phyloP scores from a whole-genome alignment of 2,329 filamentous ascomycete genomes.

The Colletotrichum sp. region DNA sequence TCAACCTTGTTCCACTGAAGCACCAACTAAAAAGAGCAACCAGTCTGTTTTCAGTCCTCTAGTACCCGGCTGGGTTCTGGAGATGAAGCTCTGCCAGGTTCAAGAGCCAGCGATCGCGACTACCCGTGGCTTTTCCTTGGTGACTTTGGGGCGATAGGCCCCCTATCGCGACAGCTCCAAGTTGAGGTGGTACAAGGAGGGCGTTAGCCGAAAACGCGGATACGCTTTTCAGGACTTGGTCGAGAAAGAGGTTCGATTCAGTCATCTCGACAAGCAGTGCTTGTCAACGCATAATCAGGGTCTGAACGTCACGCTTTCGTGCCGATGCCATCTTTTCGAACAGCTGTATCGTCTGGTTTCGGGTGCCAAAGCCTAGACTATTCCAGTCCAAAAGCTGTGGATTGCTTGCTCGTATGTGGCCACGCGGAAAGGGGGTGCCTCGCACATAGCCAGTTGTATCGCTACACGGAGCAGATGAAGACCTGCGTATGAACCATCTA shows the following conservation, averaged over 20 bases:
- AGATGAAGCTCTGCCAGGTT: neutral
- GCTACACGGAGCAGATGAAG: conserved; percentile 1
- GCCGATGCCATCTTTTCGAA: neutral
- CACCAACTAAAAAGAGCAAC: neutral
- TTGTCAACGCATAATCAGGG: neutral
- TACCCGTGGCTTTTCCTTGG: neutral
- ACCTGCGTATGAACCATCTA: conserved; percentile 9
- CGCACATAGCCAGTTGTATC: neutral
- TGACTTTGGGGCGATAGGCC: neutral
- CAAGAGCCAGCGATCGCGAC: neutral
- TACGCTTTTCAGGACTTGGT: neutral
- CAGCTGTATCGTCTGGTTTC: neutral
- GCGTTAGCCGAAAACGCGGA: neutral
- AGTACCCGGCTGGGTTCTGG: neutral
- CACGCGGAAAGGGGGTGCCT: neutral
- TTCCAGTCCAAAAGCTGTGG: neutral
- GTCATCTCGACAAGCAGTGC: neutral
- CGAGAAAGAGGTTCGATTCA: neutral
- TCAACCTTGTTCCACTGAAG: neutral
- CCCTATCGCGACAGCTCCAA: neutral
- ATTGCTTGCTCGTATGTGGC: neutral
- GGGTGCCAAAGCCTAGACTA: neutral
- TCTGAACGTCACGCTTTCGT: neutral
- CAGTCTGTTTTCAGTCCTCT: neutral
- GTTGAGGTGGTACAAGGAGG: neutral